Evolutionary conservation across 1,139 yeast species (phyloP).

Genomic region (Yamadazyma pseudoaaseri): DNA sequence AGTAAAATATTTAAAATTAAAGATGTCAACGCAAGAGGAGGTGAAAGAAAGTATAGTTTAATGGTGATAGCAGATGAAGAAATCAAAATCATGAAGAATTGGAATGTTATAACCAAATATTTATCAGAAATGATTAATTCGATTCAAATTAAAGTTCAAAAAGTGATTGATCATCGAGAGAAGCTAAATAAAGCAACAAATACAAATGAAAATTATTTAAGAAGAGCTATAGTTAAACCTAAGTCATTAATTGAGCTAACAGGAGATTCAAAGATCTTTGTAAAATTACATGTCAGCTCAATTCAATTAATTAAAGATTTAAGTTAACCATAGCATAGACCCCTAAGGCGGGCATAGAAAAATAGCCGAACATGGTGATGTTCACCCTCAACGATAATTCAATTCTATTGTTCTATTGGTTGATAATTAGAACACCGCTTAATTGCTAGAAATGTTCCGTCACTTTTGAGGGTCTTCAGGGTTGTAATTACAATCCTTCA

Average conservation of each 20-base stretch:
- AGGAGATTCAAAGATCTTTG: constrained; percentile 57
- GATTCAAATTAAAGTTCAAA: constrained; percentile 44
- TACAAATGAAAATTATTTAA: constrained; percentile 52
- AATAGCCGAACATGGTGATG: neutral
- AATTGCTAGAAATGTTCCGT: no score
- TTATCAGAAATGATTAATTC: constrained; percentile 50
- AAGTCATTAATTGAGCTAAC: constrained; percentile 59
- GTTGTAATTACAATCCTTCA: neutral
- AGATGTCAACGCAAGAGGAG: constrained; percentile 75
- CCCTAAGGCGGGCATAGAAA: neutral
- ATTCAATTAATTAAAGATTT: constrained; percentile 38
- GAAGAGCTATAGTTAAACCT: constrained; percentile 54
- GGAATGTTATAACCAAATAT: constrained; percentile 56
- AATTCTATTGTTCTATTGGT: no score
- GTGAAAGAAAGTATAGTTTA: constrained; percentile 69
- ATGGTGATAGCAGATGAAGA: constrained; percentile 64
- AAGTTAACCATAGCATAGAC: constrained; percentile 2
- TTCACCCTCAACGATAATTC: no score
- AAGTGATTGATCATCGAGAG: constrained; percentile 13
- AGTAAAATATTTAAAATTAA: constrained; percentile 64
- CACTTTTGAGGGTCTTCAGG: no score
- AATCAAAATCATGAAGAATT: constrained; percentile 48
- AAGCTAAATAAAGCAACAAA: constrained; percentile 28
- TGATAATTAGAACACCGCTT: no score
- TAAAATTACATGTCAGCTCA: constrained; percentile 68